Evolutionary conservation across 1,139 yeast genomes (phyloP).

Genomic region (Williopsis jadinii): DNA sequence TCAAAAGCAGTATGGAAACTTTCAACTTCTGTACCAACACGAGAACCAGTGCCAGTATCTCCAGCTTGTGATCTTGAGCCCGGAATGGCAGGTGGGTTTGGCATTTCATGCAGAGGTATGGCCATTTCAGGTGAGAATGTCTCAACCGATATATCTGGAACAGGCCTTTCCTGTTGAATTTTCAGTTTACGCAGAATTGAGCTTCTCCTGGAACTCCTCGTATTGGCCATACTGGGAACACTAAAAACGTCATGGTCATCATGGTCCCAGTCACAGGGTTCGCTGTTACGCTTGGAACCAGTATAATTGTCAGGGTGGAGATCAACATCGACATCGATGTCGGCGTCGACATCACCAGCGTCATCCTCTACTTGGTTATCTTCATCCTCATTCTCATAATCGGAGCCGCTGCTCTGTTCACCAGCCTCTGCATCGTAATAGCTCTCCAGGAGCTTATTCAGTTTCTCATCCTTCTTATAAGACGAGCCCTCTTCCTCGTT

Average conservation of each 20-base stretch:
- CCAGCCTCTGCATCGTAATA: conserved; percentile 1
- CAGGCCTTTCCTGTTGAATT: too few species aligned
- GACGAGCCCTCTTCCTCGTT: not conserved
- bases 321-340: conserved; percentile 5
- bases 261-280: conserved; percentile 3
- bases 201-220: too few species aligned
- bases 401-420: not conserved
- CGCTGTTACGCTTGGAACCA: conserved; percentile 2
- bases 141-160: too few species aligned
- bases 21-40: not conserved
- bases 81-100: not conserved
- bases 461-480: not conserved
- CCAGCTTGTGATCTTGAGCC: not conserved
- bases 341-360: conserved; percentile 4
- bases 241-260: conserved; percentile 2
- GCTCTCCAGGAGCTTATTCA: conserved; percentile 5
- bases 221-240: too few species aligned
- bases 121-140: too few species aligned
- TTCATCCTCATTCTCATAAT: not conserved
- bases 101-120: not conserved
- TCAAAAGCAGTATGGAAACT: conserved; percentile 1
- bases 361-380: conserved; percentile 3
- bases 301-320: not conserved
- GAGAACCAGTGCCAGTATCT: not conserved
- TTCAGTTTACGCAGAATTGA: too few species aligned